These are phyloP conservation scores for Yarrowia porcina DNA, from an alignment of 805 yeast species.

Conservation along the genomic window DNA sequence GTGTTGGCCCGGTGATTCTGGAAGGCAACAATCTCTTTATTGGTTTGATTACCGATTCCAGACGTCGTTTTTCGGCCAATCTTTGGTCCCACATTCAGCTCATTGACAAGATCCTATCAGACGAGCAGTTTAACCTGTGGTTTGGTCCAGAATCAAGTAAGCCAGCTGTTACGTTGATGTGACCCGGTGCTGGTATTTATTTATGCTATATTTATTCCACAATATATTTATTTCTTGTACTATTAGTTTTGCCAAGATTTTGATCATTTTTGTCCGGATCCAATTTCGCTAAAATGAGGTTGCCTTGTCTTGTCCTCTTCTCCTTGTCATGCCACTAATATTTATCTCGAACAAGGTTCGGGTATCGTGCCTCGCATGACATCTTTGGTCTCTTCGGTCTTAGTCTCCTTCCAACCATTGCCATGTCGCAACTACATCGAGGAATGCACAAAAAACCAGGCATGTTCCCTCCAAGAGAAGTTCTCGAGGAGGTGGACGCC, in stretches of 20 bases:
- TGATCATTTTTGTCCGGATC: no score
- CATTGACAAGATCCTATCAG: neutral
- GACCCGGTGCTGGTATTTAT: no score
- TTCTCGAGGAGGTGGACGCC: constrained; percentile 1
- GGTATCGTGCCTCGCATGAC: constrained; percentile 5
- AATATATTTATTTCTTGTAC: neutral
- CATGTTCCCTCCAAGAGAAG: constrained; percentile 2
- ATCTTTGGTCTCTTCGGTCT: neutral
- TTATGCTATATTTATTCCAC: neutral
- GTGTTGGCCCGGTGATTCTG: neutral
- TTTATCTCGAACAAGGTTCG: neutral
- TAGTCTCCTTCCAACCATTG: neutral
- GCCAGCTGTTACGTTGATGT: no score
- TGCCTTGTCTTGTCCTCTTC: no score
- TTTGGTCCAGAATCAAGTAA: no score
- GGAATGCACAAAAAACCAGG: constrained; percentile 20
- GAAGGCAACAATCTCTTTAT: neutral
- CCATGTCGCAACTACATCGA: constrained; percentile 14
- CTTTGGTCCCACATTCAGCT: constrained; percentile 3
- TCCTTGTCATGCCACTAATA: neutral
- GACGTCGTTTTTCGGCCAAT: neutral
- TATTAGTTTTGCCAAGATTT: no score
- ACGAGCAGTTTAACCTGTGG: constrained; percentile 4
- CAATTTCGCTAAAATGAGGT: neutral
- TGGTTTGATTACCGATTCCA: neutral